Evolutionary conservation across 192 early-diverging fungal genomes (phyloP).

Genomic region (Backusella morwellensis): DNA sequence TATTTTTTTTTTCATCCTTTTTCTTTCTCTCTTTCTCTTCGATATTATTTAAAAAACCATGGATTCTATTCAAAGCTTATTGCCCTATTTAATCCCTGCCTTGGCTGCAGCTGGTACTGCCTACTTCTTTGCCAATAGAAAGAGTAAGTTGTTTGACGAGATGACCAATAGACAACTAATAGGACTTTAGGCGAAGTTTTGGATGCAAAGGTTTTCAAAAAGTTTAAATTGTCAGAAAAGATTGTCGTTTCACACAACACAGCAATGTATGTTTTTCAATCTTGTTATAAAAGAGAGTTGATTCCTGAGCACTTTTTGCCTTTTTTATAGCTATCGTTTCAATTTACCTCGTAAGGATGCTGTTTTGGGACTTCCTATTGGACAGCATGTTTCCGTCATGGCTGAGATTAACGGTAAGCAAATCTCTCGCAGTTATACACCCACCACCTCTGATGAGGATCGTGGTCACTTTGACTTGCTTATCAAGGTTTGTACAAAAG

Average conservation of each 20-base stretch:
- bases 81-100: slow-evolving; percentile 32
- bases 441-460: slow-evolving; percentile 81
- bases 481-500: slow-evolving; percentile 66
- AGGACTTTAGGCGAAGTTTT: slow-evolving; percentile 46
- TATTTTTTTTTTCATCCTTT: not conserved
- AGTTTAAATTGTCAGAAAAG: slow-evolving; percentile 79
- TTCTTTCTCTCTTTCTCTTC: slow-evolving; percentile 6
- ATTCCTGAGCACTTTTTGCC: not conserved
- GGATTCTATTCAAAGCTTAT: slow-evolving; percentile 22
- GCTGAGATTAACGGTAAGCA: slow-evolving; percentile 82
- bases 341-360: slow-evolving; percentile 65
- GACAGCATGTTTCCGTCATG: slow-evolving; percentile 90
- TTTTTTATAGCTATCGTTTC: slow-evolving; percentile 72
- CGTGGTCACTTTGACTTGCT: slow-evolving; percentile 87
- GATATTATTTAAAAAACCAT: not conserved
- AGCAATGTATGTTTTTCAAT: slow-evolving; percentile 60
- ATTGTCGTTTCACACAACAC: slow-evolving; percentile 79
- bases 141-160: slow-evolving; percentile 18
- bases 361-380: slow-evolving; percentile 85
- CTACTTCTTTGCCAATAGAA: slow-evolving; percentile 30
- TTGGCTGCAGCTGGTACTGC: slow-evolving; percentile 19
- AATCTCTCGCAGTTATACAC: slow-evolving; percentile 88
- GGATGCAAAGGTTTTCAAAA: slow-evolving; percentile 69
- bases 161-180: not conserved
- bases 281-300: not conserved